A percentile compares a stretch with the other conserved stretches of the same genome.
phyloP scores from a whole-genome alignment of 1,284 basidiomycete genomes.

The Pisolithus thermaeus region DNA sequence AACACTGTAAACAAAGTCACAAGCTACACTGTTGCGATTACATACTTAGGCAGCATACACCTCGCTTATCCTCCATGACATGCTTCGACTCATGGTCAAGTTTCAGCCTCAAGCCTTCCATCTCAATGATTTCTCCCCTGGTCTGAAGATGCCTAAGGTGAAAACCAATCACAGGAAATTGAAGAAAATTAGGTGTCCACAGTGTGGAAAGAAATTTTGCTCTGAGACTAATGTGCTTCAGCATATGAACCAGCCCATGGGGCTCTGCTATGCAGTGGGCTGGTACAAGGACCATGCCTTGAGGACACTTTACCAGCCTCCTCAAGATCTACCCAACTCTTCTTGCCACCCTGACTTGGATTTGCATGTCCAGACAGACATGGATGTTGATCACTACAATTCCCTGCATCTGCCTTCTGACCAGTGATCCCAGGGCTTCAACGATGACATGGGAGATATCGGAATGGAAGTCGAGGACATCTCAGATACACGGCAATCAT shows the following conservation, averaged over 20 bases:
- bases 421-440: too few species aligned
- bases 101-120: not conserved
- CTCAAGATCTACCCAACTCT: not conserved
- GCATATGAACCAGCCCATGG: conserved; percentile 6
- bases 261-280: not conserved
- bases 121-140: not conserved
- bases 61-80: not conserved
- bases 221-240: conserved; percentile 1
- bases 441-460: too few species aligned
- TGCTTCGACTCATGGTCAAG: not conserved
- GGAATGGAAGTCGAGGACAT: too few species aligned
- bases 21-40: too few species aligned
- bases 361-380: too few species aligned
- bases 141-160: not conserved
- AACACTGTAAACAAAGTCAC: too few species aligned
- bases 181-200: conserved; percentile 2
- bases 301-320: not conserved
- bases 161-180: not conserved
- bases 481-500: too few species aligned
- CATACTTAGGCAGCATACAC: too few species aligned
- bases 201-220: conserved; percentile 4
- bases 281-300: not conserved
- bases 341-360: too few species aligned
- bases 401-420: too few species aligned
- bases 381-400: too few species aligned